These are phyloP conservation scores for Termitomyces sp. DNA, from an alignment of 768 basidiomycete genomes.

Conservation along the genomic window DNA sequence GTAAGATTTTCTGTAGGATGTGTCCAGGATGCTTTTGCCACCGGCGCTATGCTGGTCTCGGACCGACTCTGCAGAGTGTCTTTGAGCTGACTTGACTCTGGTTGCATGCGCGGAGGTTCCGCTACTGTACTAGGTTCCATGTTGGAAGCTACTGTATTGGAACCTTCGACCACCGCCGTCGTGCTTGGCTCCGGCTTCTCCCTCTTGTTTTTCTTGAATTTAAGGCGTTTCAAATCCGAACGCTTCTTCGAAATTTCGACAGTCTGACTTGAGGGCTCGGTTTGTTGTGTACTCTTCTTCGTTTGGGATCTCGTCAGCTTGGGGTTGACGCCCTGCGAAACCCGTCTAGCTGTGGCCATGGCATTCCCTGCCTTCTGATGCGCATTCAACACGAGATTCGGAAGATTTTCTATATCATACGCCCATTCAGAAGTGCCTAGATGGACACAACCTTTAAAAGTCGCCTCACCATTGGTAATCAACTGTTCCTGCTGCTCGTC, in stretches of 20 bases:
- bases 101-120: not conserved
- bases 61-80: not conserved
- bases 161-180: not conserved
- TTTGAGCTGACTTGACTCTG: not conserved
- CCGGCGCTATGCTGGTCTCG: not conserved
- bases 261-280: not conserved
- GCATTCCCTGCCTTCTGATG: not conserved
- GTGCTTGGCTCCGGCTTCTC: not conserved
- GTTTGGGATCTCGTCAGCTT: not conserved
- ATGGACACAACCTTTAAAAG: not conserved
- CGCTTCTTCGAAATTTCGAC: not conserved
- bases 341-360: not conserved
- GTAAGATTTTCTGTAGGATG: no score
- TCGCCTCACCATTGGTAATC: not conserved
- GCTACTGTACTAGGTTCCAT: no score
- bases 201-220: not conserved
- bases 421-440: not conserved
- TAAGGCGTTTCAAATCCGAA: not conserved
- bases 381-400: no score
- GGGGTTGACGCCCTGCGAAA: not conserved
- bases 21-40: not conserved
- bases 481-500: not conserved
- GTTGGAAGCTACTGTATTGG: not conserved
- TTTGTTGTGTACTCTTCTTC: not conserved
- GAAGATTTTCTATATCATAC: not conserved